Evolutionary conservation across 345 rosid genomes (phyloP).

Genomic region (Ceriops zippeliana): DNA sequence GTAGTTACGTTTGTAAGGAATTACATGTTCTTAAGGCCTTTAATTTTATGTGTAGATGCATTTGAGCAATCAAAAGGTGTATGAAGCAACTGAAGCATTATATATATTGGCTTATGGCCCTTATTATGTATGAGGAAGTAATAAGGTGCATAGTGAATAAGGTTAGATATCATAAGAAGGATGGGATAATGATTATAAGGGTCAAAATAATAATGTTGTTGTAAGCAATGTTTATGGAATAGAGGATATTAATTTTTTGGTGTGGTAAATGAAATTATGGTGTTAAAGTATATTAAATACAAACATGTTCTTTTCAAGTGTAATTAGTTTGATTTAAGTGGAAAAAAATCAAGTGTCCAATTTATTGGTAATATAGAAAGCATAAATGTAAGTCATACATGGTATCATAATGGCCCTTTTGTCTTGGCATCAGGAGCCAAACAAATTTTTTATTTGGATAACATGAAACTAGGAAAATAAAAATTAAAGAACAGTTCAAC

Average conservation of each 20-base stretch:
- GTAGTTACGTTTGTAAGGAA: background rate
- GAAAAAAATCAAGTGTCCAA: background rate
- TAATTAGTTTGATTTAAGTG: background rate
- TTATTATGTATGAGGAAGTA: background rate
- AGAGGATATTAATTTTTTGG: background rate
- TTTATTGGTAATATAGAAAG: background rate
- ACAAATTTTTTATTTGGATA: background rate
- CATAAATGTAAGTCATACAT: background rate
- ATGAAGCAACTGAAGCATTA: background rate
- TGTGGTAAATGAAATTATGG: background rate
- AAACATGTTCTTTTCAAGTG: background rate
- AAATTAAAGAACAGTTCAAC: background rate
- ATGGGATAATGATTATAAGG: background rate
- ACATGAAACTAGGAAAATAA: background rate
- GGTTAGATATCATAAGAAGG: background rate
- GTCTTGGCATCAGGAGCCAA: background rate
- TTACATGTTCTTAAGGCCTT: background rate
- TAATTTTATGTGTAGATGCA: background rate
- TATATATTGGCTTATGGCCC: background rate
- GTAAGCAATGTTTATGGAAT: background rate
- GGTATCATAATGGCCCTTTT: background rate
- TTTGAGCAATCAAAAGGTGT: background rate
- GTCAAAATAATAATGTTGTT: background rate
- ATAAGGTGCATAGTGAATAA: background rate
- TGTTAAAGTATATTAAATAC: background rate